These are phyloP conservation scores for bread wheat (Triticum aestivum) DNA, from an alignment of 176 grass and related monocot genomes.

Conservation along the genomic window DNA sequence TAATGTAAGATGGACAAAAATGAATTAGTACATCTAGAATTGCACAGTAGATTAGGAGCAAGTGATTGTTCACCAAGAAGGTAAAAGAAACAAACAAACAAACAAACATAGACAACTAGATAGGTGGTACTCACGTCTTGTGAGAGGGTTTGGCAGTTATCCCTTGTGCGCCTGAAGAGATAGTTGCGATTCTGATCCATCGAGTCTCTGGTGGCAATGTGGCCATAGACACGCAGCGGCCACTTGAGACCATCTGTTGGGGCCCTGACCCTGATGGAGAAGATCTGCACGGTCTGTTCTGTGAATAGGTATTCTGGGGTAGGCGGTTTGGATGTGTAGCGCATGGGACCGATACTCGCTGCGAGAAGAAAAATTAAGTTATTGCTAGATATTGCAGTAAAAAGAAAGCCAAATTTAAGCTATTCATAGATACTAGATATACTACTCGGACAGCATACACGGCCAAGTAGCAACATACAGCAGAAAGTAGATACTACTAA, in stretches of 20 bases:
- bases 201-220: not conserved
- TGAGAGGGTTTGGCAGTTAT: not conserved
- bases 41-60: not conserved
- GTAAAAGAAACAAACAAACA: not conserved
- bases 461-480: not conserved
- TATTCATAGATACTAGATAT: too few relatives aligned
- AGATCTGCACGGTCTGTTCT: not conserved
- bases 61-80: not conserved
- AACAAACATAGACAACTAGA: not conserved
- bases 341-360: not conserved
- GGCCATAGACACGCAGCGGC: slow-evolving; percentile 1
- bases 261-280: not conserved
- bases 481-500: not conserved
- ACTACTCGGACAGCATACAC: not conserved
- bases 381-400: not conserved
- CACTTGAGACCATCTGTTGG: not conserved
- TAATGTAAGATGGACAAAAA: not conserved
- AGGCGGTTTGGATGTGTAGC: not conserved
- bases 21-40: not conserved
- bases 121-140: not conserved
- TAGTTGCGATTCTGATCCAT: not conserved
- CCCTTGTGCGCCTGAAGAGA: not conserved
- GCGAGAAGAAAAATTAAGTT: not conserved
- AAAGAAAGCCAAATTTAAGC: not conserved
- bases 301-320: too few relatives aligned